Percentiles rank a stretch among this genome's conserved stretches.
These are phyloP conservation scores for Coemansia furcata DNA, from an alignment of 192 early-diverging fungal genomes.

Conservation along the genomic window DNA sequence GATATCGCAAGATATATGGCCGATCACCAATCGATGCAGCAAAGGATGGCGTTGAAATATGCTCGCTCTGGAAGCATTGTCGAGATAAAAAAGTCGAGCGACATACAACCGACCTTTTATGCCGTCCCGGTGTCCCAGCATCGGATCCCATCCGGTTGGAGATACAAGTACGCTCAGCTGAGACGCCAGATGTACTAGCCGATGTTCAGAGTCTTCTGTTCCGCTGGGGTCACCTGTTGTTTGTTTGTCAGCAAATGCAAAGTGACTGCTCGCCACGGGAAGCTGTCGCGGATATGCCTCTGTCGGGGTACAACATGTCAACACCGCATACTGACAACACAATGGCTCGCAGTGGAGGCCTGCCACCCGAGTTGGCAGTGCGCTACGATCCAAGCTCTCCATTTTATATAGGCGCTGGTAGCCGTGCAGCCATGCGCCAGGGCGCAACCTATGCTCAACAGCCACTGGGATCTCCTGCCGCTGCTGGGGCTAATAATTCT, in stretches of 20 bases:
- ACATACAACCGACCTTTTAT: slow-evolving; percentile 25
- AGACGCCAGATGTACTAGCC: neutral
- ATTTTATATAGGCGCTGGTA: neutral
- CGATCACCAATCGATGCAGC: slow-evolving; percentile 16
- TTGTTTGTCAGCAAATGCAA: slow-evolving; percentile 50
- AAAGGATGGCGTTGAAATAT: slow-evolving; percentile 17
- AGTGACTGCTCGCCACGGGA: slow-evolving; percentile 16
- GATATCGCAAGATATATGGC: slow-evolving; percentile 34
- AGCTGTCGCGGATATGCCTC: slow-evolving; percentile 9
- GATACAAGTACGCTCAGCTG: slow-evolving; percentile 22
- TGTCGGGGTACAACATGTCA: slow-evolving; percentile 40
- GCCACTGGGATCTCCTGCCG: neutral
- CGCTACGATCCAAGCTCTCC: slow-evolving; percentile 1
- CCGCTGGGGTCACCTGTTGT: slow-evolving; percentile 51
- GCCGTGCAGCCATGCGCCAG: slow-evolving; percentile 2
- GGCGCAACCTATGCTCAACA: neutral
- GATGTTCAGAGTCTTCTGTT: slow-evolving; percentile 46
- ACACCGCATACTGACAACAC: slow-evolving; percentile 31
- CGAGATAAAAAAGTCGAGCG: slow-evolving; percentile 20
- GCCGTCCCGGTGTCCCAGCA: slow-evolving; percentile 13
- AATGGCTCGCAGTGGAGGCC: neutral
- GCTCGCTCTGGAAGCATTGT: slow-evolving; percentile 28
- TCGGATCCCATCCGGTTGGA: slow-evolving; percentile 40
- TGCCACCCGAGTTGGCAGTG: slow-evolving; percentile 2
- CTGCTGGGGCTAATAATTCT: slow-evolving; percentile 1